phyloP scores from a whole-genome alignment of 352 stramenopile genomes.

The Phytophthora hibernalis region DNA sequence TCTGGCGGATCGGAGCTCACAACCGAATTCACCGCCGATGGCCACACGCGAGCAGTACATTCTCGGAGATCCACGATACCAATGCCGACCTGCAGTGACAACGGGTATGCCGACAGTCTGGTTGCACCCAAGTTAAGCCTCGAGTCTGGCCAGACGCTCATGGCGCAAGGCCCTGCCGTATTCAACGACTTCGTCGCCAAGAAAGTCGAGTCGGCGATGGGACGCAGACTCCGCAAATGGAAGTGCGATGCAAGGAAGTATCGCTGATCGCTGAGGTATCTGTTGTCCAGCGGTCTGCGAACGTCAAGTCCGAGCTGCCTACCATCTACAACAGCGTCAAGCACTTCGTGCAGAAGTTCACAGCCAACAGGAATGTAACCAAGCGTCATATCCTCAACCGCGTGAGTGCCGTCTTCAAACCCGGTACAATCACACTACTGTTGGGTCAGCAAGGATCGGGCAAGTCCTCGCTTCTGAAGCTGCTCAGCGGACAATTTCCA shows the following conservation, averaged over 20 bases:
- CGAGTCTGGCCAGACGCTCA: slow-evolving; percentile 16
- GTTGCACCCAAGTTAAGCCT: slow-evolving; percentile 7
- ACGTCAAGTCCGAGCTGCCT: slow-evolving; percentile 28
- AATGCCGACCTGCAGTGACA: not conserved
- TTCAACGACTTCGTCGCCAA: slow-evolving; percentile 34
- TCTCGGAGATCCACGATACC: not conserved
- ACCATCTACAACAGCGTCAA: slow-evolving; percentile 37
- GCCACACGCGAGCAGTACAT: not conserved
- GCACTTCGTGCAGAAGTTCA: slow-evolving; percentile 14
- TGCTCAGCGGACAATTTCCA: slow-evolving; percentile 38
- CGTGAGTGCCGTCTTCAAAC: slow-evolving; percentile 40
- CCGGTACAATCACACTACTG: slow-evolving; percentile 39
- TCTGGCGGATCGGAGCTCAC: slow-evolving; percentile 8
- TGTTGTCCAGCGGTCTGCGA: slow-evolving; percentile 11
- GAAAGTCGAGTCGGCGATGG: slow-evolving; percentile 30
- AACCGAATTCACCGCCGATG: slow-evolving; percentile 12
- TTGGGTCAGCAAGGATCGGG: slow-evolving; percentile 27
- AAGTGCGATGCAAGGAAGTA: slow-evolving; percentile 44
- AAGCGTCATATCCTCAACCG: slow-evolving; percentile 35
- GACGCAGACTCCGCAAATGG: slow-evolving; percentile 33
- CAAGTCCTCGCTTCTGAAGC: slow-evolving; percentile 47
- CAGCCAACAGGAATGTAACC: slow-evolving; percentile 1
- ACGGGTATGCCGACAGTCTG: not conserved
- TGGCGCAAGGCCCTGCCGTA: slow-evolving; percentile 27
- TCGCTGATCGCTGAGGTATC: slow-evolving; percentile 35